A percentile compares a stretch with the other conserved stretches of the same genome.
phyloP scores from a whole-genome alignment of 2,329 filamentous ascomycete genomes.

The Venturiaceae sp. region DNA sequence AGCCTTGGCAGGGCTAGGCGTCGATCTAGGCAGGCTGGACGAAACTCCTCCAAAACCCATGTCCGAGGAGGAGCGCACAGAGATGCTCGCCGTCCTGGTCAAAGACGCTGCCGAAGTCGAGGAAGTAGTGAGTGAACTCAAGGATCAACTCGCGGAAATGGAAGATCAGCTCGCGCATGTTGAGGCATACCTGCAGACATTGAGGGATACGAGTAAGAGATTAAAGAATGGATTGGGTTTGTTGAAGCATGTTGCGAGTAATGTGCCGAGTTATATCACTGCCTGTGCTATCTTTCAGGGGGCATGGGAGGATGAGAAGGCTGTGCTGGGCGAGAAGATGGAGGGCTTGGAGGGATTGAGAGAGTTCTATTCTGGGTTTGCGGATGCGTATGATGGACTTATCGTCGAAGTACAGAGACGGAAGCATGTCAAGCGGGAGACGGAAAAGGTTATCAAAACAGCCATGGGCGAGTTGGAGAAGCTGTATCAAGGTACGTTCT shows the following conservation, averaged over 20 bases:
- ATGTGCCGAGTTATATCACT: constrained; percentile 55
- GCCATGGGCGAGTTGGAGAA: constrained; percentile 68
- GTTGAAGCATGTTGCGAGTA: constrained; percentile 57
- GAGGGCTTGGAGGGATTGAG: constrained; percentile 67
- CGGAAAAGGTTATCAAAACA: constrained; percentile 65
- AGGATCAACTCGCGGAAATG: constrained; percentile 67
- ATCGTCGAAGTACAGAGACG: constrained; percentile 76
- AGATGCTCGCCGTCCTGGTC: constrained; percentile 74
- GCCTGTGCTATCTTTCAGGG: constrained; percentile 54
- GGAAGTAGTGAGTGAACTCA: constrained; percentile 57
- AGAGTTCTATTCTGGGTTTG: constrained; percentile 80
- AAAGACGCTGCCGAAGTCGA: constrained; percentile 58
- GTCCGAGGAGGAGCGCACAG: constrained; percentile 62
- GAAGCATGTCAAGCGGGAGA: constrained; percentile 60
- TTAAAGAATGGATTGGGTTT: constrained; percentile 55
- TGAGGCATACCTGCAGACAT: constrained; percentile 49
- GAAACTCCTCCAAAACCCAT: constrained; percentile 55
- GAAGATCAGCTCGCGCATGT: constrained; percentile 59
- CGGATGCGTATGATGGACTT: constrained; percentile 72
- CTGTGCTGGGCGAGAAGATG: constrained; percentile 61
- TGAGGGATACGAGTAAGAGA: constrained; percentile 45
- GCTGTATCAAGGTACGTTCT: constrained; percentile 47
- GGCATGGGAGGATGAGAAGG: constrained; percentile 59
- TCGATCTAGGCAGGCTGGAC: constrained; percentile 12
- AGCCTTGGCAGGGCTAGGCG: constrained; percentile 15